phyloP scores from a whole-genome alignment of 192 early-diverging fungal genomes.

The Coemansia sp. region DNA sequence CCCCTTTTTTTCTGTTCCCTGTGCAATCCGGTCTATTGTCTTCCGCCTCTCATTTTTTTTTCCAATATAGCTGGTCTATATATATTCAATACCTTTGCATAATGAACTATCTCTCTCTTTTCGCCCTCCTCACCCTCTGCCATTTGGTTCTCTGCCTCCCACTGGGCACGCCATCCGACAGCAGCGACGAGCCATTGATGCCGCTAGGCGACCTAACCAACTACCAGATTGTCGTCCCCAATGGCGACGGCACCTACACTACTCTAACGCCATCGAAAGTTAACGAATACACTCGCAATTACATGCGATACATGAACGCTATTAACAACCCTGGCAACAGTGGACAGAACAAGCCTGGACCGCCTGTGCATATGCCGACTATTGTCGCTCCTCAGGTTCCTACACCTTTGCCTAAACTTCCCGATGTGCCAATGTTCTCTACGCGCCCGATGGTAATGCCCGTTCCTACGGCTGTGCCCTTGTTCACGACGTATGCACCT shows the following conservation, averaged over 20 bases:
- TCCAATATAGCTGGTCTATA: slow-evolving; percentile 42
- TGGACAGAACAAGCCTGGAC: background rate
- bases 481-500: slow-evolving; percentile 5
- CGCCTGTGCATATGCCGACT: background rate
- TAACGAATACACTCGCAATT: background rate
- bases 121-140: background rate
- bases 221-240: background rate
- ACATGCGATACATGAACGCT: background rate
- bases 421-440: background rate
- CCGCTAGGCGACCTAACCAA: background rate
- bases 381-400: background rate
- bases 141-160: background rate
- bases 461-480: background rate
- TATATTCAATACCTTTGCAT: background rate
- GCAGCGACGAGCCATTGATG: background rate
- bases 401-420: background rate
- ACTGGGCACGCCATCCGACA: background rate
- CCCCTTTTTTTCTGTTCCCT: background rate
- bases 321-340: background rate
- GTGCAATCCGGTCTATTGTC: slow-evolving; percentile 4
- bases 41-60: background rate
- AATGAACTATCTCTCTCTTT: background rate
- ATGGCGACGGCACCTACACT: background rate
- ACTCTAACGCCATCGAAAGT: background rate
- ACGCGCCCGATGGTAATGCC: background rate